Evolutionary conservation across 108 stramenopile genomes (phyloP).

Genomic region (Nitzschia sp.): DNA sequence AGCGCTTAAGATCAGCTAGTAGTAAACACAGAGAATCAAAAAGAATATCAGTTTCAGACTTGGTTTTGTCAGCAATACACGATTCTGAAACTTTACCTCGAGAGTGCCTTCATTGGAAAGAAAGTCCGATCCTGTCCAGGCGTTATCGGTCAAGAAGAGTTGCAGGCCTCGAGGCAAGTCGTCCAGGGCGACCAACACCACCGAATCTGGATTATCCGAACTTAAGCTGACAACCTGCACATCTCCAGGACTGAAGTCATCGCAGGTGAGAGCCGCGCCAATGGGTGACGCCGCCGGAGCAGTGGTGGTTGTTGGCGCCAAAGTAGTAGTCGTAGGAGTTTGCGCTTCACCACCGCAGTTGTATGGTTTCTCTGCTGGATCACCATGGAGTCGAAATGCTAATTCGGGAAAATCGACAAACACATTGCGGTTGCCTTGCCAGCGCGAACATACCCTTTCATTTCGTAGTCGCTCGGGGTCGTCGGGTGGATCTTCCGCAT

Average conservation of each 20-base stretch:
- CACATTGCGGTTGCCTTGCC: conserved; percentile 85
- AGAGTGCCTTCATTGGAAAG: conserved; percentile 41
- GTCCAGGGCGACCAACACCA: conserved; percentile 43
- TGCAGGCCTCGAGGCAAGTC: conserved; percentile 27
- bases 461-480: conserved; percentile 65
- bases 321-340: background rate
- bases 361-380: background rate
- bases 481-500: conserved; percentile 64
- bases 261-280: background rate
- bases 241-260: conserved; percentile 29
- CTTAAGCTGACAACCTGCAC: conserved; percentile 36
- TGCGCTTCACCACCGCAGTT: background rate
- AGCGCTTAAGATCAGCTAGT: background rate
- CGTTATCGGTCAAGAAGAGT: conserved; percentile 51
- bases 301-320: background rate
- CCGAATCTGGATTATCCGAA: conserved; percentile 44
- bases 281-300: conserved; percentile 1
- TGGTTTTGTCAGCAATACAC: background rate
- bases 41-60: background rate
- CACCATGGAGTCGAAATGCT: conserved; percentile 34
- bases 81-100: conserved; percentile 18
- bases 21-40: background rate
- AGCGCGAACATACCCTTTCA: conserved; percentile 55
- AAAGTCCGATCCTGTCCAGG: conserved; percentile 40
- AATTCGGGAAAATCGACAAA: conserved; percentile 82